phyloP scores from a whole-genome alignment of 106 monocot species.

The Dendrobium huoshanense region DNA sequence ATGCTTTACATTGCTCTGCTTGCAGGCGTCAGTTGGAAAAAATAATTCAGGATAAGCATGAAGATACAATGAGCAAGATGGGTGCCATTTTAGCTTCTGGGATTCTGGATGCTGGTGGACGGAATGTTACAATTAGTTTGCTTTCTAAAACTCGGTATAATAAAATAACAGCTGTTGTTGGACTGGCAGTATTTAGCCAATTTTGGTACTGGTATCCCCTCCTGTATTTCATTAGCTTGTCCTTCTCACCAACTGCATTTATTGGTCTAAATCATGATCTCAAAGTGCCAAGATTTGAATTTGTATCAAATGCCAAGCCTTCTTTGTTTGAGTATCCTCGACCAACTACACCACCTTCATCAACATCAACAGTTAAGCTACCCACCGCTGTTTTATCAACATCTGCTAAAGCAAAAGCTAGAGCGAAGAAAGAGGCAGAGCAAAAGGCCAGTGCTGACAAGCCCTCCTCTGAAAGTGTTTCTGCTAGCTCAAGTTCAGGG shows the following conservation, averaged over 20 bases:
- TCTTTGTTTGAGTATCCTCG: constrained; percentile 95
- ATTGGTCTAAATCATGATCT: constrained; percentile 94
- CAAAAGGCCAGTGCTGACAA: constrained; percentile 55
- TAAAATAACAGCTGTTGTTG: constrained; percentile 86
- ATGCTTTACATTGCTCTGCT: neutral
- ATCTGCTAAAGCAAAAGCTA: constrained; percentile 80
- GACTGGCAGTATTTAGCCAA: constrained; percentile 97
- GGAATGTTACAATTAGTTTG: constrained; percentile 88
- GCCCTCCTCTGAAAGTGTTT: constrained; percentile 25
- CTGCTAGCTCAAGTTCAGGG: constrained; percentile 33
- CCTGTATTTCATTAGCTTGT: constrained; percentile 83
- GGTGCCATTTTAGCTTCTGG: constrained; percentile 97
- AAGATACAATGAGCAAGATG: constrained; percentile 99
- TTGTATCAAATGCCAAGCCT: constrained; percentile 89
- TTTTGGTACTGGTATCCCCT: constrained; percentile 99
- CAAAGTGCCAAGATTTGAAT: constrained; percentile 94
- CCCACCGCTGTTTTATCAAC: constrained; percentile 92
- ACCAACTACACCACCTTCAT: constrained; percentile 55
- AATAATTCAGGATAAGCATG: constrained; percentile 97
- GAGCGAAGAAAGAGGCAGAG: constrained; percentile 93
- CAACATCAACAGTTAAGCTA: constrained; percentile 64
- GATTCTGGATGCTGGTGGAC: constrained; percentile 97
- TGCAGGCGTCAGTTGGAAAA: constrained; percentile 90
- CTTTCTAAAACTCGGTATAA: constrained; percentile 90
- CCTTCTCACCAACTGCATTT: constrained; percentile 93